Base-by-base conservation (phyloP, 257 asterid species). In the Echium plantagineum region DNA sequence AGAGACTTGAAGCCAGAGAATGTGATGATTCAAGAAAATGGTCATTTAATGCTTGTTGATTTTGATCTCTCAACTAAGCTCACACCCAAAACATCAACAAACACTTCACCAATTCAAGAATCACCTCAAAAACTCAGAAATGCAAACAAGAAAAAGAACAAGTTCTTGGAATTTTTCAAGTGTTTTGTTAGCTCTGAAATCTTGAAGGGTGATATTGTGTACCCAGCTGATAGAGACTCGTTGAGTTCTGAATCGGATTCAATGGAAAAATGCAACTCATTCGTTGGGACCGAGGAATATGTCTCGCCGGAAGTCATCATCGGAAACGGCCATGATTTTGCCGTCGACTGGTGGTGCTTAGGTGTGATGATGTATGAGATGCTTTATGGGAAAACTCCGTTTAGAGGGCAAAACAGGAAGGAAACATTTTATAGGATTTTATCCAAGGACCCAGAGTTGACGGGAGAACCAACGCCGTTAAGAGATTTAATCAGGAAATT, bases 281-380 rank as follows among this genome's bases (percentile, higher is more conserved):
- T 93, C 72, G 97, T 93, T 51, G 98, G 98, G 7, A 93, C 98
- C 6, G 97, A 85, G 69, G 98, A 93, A 70, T 89, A 93, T 79
- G 72, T 93, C 49, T 93, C 95, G 31, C 97, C 98, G 67, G 98
- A 93, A 82, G 70, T 93, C 38, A 80, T 93, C 19, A 16, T 69
- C 1, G 97, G 95, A 68, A 73, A 82, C 58, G 98, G 98, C 59
- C 98, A 93, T 74, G 94, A 83, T 69, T 93, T 88, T 82, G 63
- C 94, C 52, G 97, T 93, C 59, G 98, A 93, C 63, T 88, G 93
- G 97, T 93, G 98, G 98, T 82, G 97, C 66, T 60, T 89, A 13
- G 98, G 98, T 0, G 75, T 89, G 18, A 72, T 93, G 81, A 57
- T 88, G 21, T 76, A 93, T 75, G 97, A 93, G 69, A 89, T 93